phyloP scores from a whole-genome alignment of 495 filamentous ascomycete genomes.

The Rhypophila decipiens region DNA sequence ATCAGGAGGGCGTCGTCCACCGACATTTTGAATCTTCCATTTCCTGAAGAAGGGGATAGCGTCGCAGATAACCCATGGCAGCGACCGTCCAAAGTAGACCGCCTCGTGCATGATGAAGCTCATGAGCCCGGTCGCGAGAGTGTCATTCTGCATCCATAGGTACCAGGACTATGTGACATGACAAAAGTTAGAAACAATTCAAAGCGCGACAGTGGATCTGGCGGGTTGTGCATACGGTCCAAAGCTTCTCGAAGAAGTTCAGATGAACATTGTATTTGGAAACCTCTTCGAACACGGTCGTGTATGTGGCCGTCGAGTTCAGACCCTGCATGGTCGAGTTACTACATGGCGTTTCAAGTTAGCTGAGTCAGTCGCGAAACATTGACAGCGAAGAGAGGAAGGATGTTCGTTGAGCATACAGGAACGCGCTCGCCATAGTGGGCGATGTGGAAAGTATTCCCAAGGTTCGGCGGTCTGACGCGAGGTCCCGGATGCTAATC shows the following conservation, averaged over 20 bases:
- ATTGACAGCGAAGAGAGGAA: background rate
- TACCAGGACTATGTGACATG: slow-evolving; percentile 58
- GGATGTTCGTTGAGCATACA: slow-evolving; percentile 24
- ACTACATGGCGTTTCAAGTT: slow-evolving; percentile 15
- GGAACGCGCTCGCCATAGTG: slow-evolving; percentile 31
- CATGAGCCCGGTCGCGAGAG: slow-evolving; percentile 92
- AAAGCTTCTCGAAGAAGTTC: slow-evolving; percentile 75
- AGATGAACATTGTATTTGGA: slow-evolving; percentile 81
- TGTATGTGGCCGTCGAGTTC: slow-evolving; percentile 56
- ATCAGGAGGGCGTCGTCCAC: slow-evolving; percentile 16
- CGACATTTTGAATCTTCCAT: slow-evolving; percentile 89
- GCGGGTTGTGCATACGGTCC: slow-evolving; percentile 60
- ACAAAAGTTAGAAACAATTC: background rate
- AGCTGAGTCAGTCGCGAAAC: slow-evolving; percentile 18
- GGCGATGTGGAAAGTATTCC: slow-evolving; percentile 5
- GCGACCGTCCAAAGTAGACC: slow-evolving; percentile 86
- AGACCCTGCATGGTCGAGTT: slow-evolving; percentile 44
- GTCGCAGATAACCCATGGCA: slow-evolving; percentile 94
- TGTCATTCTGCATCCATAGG: slow-evolving; percentile 97
- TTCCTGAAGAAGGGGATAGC: slow-evolving; percentile 76
- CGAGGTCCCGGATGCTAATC: too few relatives aligned
- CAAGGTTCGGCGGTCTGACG: too few relatives aligned
- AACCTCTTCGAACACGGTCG: slow-evolving; percentile 79
- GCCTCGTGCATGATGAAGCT: slow-evolving; percentile 92
- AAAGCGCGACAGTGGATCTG: background rate